These are phyloP conservation scores for Cyanophora paradoxa DNA, from an alignment of 78 protist species.

Conservation along the genomic window DNA sequence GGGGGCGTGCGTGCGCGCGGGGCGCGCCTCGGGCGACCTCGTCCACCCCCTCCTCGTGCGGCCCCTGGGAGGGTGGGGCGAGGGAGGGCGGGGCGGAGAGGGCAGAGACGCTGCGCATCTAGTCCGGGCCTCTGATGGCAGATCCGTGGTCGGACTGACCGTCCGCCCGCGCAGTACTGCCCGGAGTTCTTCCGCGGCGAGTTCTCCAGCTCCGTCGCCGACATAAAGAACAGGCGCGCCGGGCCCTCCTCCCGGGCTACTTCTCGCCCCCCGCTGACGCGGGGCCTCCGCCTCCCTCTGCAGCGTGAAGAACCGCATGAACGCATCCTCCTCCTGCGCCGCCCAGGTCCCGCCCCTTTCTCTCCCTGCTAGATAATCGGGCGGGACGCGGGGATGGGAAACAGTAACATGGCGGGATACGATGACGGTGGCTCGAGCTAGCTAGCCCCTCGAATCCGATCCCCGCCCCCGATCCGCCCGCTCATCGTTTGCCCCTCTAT, in stretches of 20 bases:
- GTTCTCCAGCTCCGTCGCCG: conserved; percentile 26
- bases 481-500: too few relatives aligned
- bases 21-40: conserved; percentile 4
- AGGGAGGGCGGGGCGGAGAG: background rate
- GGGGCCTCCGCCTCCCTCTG: background rate
- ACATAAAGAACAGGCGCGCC: conserved; percentile 22
- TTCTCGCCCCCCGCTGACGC: too few relatives aligned
- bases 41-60: background rate
- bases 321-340: conserved; percentile 46
- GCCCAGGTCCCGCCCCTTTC: background rate
- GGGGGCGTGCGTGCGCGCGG: background rate
- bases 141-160: background rate
- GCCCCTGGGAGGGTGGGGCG: background rate
- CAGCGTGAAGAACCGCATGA: conserved; percentile 15
- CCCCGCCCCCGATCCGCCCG: background rate
- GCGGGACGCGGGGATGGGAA: background rate
- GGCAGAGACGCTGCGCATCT: background rate
- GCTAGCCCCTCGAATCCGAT: conserved; percentile 2
- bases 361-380: background rate
- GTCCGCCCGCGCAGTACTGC: conserved; percentile 9
- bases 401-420: too few relatives aligned
- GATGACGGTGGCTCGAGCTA: background rate
- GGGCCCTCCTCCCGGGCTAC: background rate
- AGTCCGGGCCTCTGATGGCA: background rate
- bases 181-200: conserved; percentile 26